Percentiles rank a stretch among this genome's conserved stretches.
phyloP scores from a whole-genome alignment of 1,284 basidiomycete genomes.

The Puccinia triticina region DNA sequence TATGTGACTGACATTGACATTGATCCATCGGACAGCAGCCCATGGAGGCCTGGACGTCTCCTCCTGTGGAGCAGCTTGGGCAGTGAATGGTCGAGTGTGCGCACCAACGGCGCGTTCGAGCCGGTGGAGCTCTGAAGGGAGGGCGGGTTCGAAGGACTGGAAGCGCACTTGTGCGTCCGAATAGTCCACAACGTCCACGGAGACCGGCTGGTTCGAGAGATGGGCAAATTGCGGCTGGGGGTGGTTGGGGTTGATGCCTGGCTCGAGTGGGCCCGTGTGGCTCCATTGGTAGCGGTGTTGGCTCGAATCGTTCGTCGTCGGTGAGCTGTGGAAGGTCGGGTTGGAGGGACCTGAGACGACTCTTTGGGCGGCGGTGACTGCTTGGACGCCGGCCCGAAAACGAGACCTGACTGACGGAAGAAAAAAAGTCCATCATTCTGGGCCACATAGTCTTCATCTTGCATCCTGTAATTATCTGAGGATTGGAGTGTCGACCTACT shows the following conservation, averaged over 20 bases:
- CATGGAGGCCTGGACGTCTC: constrained; percentile 7
- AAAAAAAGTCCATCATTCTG: not conserved
- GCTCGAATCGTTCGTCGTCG: not conserved
- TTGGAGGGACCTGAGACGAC: constrained; percentile 10
- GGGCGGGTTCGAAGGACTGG: not conserved
- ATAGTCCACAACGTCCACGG: constrained; percentile 37
- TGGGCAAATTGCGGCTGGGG: constrained; percentile 37
- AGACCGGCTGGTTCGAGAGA: constrained; percentile 25
- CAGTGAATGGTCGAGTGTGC: not conserved
- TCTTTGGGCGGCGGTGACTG: constrained; percentile 28
- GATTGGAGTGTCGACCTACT: not conserved
- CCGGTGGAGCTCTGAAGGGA: not conserved
- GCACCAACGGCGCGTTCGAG: not conserved
- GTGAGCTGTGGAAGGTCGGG: constrained; percentile 1
- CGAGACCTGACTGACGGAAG: not conserved
- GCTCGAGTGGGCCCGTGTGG: constrained; percentile 6
- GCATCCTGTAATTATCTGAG: not conserved
- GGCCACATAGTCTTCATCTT: not conserved
- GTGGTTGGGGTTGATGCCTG: constrained; percentile 34
- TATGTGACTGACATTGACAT: constrained; percentile 35
- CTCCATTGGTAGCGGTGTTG: constrained; percentile 24
- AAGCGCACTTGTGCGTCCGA: constrained; percentile 26
- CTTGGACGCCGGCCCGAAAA: constrained; percentile 3
- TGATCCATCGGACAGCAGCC: constrained; percentile 42
- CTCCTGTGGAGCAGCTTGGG: not conserved